Evolutionary conservation across 2,329 filamentous ascomycete genomes (phyloP), one percentile per base, ranked within the genome.

Genomic region (Metarhizium anisopliae): DNA sequence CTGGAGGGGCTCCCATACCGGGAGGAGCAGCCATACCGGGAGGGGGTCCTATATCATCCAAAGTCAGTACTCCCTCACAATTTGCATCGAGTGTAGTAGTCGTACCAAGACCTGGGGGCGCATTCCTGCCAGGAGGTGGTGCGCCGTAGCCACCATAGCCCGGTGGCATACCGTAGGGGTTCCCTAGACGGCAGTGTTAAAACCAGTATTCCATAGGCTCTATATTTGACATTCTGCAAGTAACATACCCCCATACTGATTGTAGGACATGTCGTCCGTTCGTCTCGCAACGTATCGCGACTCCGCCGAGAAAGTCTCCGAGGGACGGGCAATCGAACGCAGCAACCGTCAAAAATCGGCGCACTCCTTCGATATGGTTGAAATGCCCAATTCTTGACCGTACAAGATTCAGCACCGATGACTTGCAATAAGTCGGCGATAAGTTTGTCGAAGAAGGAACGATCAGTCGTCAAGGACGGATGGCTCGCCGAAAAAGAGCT

Each of bases 91-190:
- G 50, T 30, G 25, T 43, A n/a, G 5, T 29, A 35, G 36, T 69
- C 82, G 72, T 80, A 93, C 90, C 89, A 82, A 91, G 84, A 73
- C 89, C 90, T 64, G 90, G 89, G 65, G 89, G 88, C 64, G 86
- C 84, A 61, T 83, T 86, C 82, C 90, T 86, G 58, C 85, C 85
- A 56, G 86, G 86, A 52, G 83, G 77, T 52, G 73, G 67, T 60
- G 74, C 69, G 56, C 87, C 86, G 64, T 89, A 91, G 55, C 78
- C 79, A 62, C 82, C 83, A 74, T 87, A 95, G 62, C 83, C 82
- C 65, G 88, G 87, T 66, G 88, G 86, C 57, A 83, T 80, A 65
- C 86, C 88, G 76, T 91, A 95, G 51, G 83, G 81, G 70, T 77
- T 78, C 65, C 67, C 68, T 56, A 56, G 10, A 50, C 30, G 13